A percentile compares a stretch with the other conserved stretches of the same genome.
These are phyloP conservation scores for Collybia sp. DNA, from an alignment of 768 basidiomycete genomes.

Conservation along the genomic window DNA sequence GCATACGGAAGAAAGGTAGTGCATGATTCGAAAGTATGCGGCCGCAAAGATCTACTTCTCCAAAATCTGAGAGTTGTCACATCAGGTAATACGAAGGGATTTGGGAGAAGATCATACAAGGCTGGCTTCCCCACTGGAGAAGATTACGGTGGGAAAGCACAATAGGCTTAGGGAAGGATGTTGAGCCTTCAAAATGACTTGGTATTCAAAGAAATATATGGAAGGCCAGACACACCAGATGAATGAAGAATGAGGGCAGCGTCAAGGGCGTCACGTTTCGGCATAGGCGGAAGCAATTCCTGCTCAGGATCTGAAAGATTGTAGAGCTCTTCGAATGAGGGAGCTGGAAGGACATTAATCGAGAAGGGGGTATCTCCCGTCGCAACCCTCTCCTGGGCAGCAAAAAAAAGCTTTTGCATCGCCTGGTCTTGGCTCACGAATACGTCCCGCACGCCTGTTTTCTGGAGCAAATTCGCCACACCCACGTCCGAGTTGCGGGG, in stretches of 20 bases:
- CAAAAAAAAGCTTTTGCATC: conserved; percentile 11
- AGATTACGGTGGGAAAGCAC: conserved; percentile 9
- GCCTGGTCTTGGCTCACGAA: conserved; percentile 16
- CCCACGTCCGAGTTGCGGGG: conserved; percentile 42
- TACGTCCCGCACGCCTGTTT: conserved; percentile 15
- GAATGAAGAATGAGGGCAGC: conserved; percentile 14
- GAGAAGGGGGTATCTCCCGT: not conserved
- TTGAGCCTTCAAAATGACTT: conserved; percentile 7
- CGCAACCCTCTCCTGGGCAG: conserved; percentile 7
- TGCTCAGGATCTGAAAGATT: not conserved
- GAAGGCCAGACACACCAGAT: conserved; percentile 9
- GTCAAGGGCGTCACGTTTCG: conserved; percentile 2
- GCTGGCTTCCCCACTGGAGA: conserved; percentile 12
- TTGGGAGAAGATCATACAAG: conserved; percentile 6
- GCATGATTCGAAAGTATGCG: conserved; percentile 13
- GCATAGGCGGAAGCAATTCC: not conserved
- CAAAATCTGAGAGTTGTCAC: conserved; percentile 10
- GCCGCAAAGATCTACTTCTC: conserved; percentile 18
- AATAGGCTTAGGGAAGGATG: conserved; percentile 13
- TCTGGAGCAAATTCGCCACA: conserved; percentile 36
- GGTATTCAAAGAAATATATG: not conserved
- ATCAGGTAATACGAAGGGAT: not conserved
- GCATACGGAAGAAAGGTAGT: conserved; percentile 16
- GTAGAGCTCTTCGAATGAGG: conserved; percentile 7
- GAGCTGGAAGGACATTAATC: not conserved